Evolutionary conservation across 2,329 filamentous ascomycete genomes (phyloP).

Genomic region (Stagonosporopsis chrysanthemi): DNA sequence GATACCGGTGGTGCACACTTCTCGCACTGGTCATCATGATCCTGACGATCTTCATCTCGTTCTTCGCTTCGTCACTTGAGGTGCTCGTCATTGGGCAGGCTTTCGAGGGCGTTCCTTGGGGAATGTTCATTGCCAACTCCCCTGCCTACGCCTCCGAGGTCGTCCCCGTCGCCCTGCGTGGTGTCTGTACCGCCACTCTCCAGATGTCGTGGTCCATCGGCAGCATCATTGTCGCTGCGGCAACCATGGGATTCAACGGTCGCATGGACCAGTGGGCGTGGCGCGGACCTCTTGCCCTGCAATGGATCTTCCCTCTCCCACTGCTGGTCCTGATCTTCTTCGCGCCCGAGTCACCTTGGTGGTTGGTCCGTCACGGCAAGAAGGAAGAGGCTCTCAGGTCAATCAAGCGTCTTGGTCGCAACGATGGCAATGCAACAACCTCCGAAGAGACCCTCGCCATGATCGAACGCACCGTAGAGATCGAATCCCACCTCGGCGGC

Average conservation of each 20-base stretch:
- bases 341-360: conserved; percentile 50
- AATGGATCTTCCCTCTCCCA: conserved; percentile 54
- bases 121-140: conserved; percentile 69
- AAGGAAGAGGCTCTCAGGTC: conserved; percentile 54
- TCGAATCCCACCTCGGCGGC: conserved; percentile 57
- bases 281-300: conserved; percentile 38
- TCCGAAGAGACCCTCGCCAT: conserved; percentile 60
- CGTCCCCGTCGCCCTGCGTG: conserved; percentile 64
- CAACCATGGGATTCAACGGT: conserved; percentile 61
- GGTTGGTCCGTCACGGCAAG: conserved; percentile 54
- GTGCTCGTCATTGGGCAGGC: conserved; percentile 62
- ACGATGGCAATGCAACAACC: conserved; percentile 43
- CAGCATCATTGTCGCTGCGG: conserved; percentile 65
- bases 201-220: conserved; percentile 72
- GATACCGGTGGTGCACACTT: conserved; percentile 66
- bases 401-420: conserved; percentile 59
- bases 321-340: conserved; percentile 54
- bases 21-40: conserved; percentile 63
- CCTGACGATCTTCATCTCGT: conserved; percentile 66
- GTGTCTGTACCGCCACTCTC: conserved; percentile 65
- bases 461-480: conserved; percentile 64
- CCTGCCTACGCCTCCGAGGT: conserved; percentile 69
- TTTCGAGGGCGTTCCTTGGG: conserved; percentile 69
- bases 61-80: conserved; percentile 58
- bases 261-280: conserved; percentile 34